phyloP scores from a whole-genome alignment of 345 rosid genomes.

The Draba incana region DNA sequence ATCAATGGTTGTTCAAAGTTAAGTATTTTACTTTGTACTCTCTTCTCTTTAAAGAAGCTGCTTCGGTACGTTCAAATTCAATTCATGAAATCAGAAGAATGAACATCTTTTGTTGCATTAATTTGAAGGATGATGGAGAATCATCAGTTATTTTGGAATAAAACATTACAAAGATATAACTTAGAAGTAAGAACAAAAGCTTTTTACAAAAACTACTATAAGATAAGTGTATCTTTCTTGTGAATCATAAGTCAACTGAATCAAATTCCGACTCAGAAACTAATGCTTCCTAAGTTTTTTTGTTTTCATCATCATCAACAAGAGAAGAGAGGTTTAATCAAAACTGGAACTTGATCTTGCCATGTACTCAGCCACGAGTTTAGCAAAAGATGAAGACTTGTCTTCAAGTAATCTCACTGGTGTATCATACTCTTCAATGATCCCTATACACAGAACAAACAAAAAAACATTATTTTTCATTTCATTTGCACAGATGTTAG shows the following conservation, averaged over 20 bases:
- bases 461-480: neutral
- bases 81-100: neutral
- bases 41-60: no score
- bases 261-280: neutral
- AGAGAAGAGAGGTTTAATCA: conserved; percentile 12
- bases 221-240: conserved; percentile 1
- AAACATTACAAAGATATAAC: conserved; percentile 20
- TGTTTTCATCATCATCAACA: conserved; percentile 38
- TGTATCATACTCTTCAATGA: conserved; percentile 68
- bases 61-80: no score
- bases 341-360: conserved; percentile 60
- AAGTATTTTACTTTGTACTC: no score
- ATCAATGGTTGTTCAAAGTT: no score
- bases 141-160: neutral
- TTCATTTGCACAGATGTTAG: neutral
- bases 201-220: conserved; percentile 7
- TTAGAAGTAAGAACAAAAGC: neutral
- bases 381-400: conserved; percentile 72
- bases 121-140: conserved; percentile 7
- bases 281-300: neutral
- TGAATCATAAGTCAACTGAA: conserved; percentile 5
- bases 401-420: conserved; percentile 61
- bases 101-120: conserved; percentile 11
- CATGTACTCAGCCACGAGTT: conserved; percentile 76
- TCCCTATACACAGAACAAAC: conserved; percentile 48